Evolutionary conservation across 768 basidiomycete genomes (phyloP).

Genomic region (Panaeolus papilionaceus): DNA sequence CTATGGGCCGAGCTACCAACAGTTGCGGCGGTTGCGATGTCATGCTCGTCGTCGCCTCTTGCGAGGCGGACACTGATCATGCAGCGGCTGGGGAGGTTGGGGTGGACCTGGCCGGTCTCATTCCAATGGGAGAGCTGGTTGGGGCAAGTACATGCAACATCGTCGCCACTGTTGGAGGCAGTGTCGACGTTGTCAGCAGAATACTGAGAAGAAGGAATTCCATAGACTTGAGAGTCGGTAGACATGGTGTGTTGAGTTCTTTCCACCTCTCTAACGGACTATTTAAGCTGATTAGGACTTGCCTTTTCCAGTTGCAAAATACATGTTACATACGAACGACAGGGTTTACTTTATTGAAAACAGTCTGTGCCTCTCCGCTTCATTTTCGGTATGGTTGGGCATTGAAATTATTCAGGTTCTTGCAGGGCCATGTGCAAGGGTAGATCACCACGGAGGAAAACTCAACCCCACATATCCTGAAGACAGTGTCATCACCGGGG

Average conservation of each 20-base stretch:
- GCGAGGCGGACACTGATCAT: not conserved
- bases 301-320: not conserved
- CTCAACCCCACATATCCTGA: not conserved
- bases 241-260: not conserved
- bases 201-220: not conserved
- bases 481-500: not conserved
- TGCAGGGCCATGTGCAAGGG: not conserved
- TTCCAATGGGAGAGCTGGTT: not conserved
- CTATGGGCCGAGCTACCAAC: not conserved
- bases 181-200: not conserved
- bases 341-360: not conserved
- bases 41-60: not conserved
- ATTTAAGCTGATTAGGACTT: not conserved
- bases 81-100: not conserved
- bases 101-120: not conserved
- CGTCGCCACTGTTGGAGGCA: not conserved
- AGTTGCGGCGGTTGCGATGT: too few species aligned
- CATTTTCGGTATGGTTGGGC: not conserved
- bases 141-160: not conserved
- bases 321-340: not conserved
- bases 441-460: not conserved
- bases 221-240: not conserved
- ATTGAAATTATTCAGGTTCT: not conserved
- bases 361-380: not conserved
- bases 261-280: not conserved